A percentile compares a stretch with the other conserved stretches of the same genome.
Evolutionary conservation across 805 yeast genomes (phyloP).

Genomic region (Candida insectorum): DNA sequence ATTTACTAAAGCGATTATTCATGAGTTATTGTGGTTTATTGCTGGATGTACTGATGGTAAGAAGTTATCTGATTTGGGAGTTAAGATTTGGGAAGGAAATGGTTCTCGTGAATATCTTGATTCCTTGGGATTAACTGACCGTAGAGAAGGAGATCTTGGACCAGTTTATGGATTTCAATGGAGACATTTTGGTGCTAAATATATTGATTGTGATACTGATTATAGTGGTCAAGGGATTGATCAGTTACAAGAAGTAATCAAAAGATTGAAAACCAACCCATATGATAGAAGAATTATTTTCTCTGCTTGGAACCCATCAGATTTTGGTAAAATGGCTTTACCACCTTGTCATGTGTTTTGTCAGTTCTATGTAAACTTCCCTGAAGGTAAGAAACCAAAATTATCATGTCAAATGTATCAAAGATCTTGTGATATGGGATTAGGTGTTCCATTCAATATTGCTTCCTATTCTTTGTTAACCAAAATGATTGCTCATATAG

Average conservation of each 20-base stretch:
- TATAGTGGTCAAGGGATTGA: slow-evolving; percentile 88
- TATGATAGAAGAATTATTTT: slow-evolving; percentile 90
- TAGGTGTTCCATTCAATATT: slow-evolving; percentile 98
- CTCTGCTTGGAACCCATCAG: slow-evolving; percentile 99
- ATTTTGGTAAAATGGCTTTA: slow-evolving; percentile 87
- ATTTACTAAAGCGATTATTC: slow-evolving; percentile 81
- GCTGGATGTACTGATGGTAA: slow-evolving; percentile 88
- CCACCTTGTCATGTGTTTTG: slow-evolving; percentile 98
- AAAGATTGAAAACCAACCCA: slow-evolving; percentile 81
- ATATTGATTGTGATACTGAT: slow-evolving; percentile 80
- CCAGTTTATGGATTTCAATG: slow-evolving; percentile 99
- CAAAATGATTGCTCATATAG: slow-evolving; percentile 93
- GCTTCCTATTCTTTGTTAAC: slow-evolving; percentile 94
- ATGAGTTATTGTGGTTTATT: slow-evolving; percentile 91
- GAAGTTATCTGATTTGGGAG: slow-evolving; percentile 72
- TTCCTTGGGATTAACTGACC: slow-evolving; percentile 69
- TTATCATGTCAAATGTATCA: slow-evolving; percentile 90
- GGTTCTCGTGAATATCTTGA: slow-evolving; percentile 92
- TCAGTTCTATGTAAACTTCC: slow-evolving; percentile 90
- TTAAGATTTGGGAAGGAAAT: slow-evolving; percentile 99
- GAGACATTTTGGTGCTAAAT: slow-evolving; percentile 98
- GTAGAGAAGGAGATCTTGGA: slow-evolving; percentile 93
- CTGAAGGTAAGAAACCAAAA: slow-evolving; percentile 54
- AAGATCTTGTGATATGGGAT: slow-evolving; percentile 98
- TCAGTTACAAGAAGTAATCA: slow-evolving; percentile 77